Base-by-base conservation (phyloP, 306 rosid species). In the Malus sieversii region DNA sequence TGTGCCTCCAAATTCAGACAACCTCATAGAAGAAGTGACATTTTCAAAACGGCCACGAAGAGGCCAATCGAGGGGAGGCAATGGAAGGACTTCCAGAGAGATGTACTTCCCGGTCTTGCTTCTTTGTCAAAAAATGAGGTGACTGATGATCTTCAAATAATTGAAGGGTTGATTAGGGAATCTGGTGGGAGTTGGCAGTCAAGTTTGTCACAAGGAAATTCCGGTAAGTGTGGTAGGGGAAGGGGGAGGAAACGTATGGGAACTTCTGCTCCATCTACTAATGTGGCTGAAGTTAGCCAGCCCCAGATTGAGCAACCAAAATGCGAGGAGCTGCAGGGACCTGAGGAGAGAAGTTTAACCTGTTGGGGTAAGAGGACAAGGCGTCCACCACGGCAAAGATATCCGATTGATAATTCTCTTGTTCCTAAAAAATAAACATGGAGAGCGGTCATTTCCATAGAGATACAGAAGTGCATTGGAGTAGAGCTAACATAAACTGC, bases 101-200 rank as follows among this genome's bases (percentile, higher is more conserved):
- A 96, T 78, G 87, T 92, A 59, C 98, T 90, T 73, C 97, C 97
- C 1, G 89, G 93, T 58, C 86, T 96, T 67, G 71, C 85, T 12
- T 90, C 96, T 67, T 78, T 96, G 73, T 85, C 91, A 19, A 86
- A 96, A 83, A 91, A 96, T 71, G 98, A 96, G 85, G 96, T 92
- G 67, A 92, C 93, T 4, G 97, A 90, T 77, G 98, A 89, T 90
- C 84, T 92, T 86, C 98, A 95, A 70, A 86, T 87, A 72, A 89
- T 92, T 74, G 96, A 93, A 64, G 98, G 98, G 69, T 81, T 92
- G 67, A 91, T 88, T 89, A 84, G 85, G 82, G 89, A 91, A 55
- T 87, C 84, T 5, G 98, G 92, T 51, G 89, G 91, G 68, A 79
- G 88, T 13, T 90, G 96, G 97, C 81, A 87, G 75, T 86, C 93